Evolutionary conservation across 2,329 filamentous ascomycete genomes (phyloP), one percentile per base, ranked within the genome.

Genomic region (Coleophoma eucalyptorum): DNA sequence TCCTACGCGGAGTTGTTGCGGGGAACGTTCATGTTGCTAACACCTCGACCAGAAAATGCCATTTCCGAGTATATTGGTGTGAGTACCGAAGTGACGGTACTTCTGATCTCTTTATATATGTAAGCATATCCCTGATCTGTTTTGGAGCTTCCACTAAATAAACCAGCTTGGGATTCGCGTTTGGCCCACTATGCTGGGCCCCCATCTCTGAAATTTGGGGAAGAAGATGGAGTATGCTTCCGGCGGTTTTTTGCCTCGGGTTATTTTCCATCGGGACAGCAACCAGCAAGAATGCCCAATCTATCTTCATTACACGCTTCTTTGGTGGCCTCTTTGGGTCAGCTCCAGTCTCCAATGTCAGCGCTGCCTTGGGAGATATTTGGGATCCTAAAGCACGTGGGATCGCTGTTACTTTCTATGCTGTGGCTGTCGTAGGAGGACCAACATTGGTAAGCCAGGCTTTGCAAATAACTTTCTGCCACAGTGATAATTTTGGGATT

Each of bases 291-390:
- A 83, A 78, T 56, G 79, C 84, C 51, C 70, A 69, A 46, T 78
- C 79, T 1, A 69, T 90, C 3, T 71, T 89, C 41, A 73, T 87
- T 21, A 74, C 87, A 32, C 80, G 86, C 43, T 89, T 89, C 69
- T 81, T 88, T 51, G 78, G 78, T 4, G 82, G 83, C 37, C 65
- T 80, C 6, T 85, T 84, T 61, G 83, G 81, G 13, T 81, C 80
- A 1, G 81, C 80, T 13, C 79, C 81, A 4, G 70, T 85, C 53
- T 83, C 79, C 43, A 85, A 85, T 61, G 77, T 79, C 3, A 78
- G 80, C 5, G 82, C 80, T 49, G 79, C 83, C 5, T 78, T 84
- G 52, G 79, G 81, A 16, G 82, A 86, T 59, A 79, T 83, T 63
- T 84, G 83, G 55, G 59, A 70, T 15, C 75, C 76, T 4, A 67